Base-by-base conservation (phyloP, 371 early-diverging fungal genomes). In the Syncephalastrum sp. region DNA sequence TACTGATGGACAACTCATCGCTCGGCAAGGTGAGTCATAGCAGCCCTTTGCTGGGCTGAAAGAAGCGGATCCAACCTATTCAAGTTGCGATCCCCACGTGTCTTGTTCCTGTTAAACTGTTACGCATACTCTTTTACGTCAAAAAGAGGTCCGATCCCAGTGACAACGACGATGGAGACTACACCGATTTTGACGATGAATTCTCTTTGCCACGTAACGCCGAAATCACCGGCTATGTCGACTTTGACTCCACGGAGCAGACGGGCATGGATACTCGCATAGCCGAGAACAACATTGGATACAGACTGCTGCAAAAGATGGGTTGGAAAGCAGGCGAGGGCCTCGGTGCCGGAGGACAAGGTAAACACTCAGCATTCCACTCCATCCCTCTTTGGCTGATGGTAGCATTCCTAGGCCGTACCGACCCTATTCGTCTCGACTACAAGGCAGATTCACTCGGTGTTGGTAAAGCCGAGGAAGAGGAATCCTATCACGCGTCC, bases 391-490 rank as follows among this genome's bases (percentile, higher is more conserved):
- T 27, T 0, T 45, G 23, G 15, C 19, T 46, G 12, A 12, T 15
- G 5, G 1, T 45, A 29, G 8, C 14, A 41, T 50, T 17, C 15
- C 2, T 33, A 89, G 88, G 90, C 14, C 70, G 88, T 45, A 70
- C 79, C 13, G 88, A 85, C 51, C 91, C 91, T 7, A 77, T 90
- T 21, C 82, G 74, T 4, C 83, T 88, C 43, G 75, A 72, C 5
- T 24, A 75, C 14, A 85, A 88, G 50, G 70, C 81, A 33, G 88
- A 88, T 63, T 64, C 74, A 2, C 60, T 85, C 24, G 91, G 91
- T 2, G 63, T 90, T 5, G 89, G 89, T 6, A 83, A 83, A 60
- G 82, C 82, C 52, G 74, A 74, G 23, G 83, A 86, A 53, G 79
- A 81, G 50, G 58, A 70, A 12, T 64, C 73, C 41, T 80, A 77